A percentile compares a stretch with the other conserved stretches of the same genome.
phyloP scores from a whole-genome alignment of 345 rosid species.

The Odontarrhena argentea region DNA sequence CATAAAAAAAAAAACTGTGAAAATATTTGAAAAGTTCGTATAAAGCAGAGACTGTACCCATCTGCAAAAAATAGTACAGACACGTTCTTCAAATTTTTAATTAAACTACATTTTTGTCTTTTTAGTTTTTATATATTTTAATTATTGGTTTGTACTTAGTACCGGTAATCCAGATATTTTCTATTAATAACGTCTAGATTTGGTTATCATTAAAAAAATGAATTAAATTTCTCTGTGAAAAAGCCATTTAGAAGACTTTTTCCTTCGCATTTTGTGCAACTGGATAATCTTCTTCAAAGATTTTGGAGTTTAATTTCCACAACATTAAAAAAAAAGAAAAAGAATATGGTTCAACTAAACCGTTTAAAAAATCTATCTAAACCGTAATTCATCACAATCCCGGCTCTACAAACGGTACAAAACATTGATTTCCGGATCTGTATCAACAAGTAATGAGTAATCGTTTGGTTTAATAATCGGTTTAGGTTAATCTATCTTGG shows the following conservation, averaged over 20 bases:
- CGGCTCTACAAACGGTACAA: background rate
- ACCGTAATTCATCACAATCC: background rate
- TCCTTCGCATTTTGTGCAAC: conserved; percentile 45
- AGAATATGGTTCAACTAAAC: conserved; percentile 24
- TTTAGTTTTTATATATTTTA: background rate
- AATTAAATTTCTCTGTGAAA: background rate
- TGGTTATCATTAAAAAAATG: conserved; percentile 20
- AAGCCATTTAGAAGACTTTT: conserved; percentile 37
- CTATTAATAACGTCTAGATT: conserved; percentile 44
- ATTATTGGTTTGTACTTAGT: background rate
- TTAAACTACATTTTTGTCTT: background rate
- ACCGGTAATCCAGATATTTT: conserved; percentile 36
- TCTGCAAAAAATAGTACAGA: conserved; percentile 7
- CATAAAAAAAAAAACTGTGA: conserved; percentile 9
- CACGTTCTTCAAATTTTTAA: conserved; percentile 21
- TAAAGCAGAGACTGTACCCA: background rate
- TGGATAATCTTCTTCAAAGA: conserved; percentile 31
- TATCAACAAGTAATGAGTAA: background rate
- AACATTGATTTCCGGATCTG: background rate
- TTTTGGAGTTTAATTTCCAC: background rate
- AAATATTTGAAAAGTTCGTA: conserved; percentile 4
- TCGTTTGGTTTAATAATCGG: background rate
- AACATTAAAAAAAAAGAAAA: background rate
- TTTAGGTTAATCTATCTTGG: background rate
- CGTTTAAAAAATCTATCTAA: conserved; percentile 1